Evolutionary conservation across 2,329 filamentous ascomycete species (phyloP).

Genomic region (Penicillium psychrosexuale): DNA sequence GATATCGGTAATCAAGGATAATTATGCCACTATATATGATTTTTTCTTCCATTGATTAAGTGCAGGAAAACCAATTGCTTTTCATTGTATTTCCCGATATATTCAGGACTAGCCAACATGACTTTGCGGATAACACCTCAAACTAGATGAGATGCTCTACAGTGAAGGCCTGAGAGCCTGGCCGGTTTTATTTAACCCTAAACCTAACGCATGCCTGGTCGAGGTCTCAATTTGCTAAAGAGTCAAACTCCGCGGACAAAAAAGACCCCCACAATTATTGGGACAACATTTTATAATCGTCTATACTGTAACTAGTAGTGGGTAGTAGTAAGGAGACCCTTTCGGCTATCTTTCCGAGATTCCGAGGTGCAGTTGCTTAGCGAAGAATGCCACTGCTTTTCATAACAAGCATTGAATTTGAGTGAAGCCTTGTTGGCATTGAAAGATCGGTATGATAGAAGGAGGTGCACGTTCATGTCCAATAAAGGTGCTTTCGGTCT

Average conservation of each 20-base stretch:
- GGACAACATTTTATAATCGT: not conserved
- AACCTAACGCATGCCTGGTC: not conserved
- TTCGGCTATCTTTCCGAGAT: not conserved
- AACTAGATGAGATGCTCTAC: not conserved
- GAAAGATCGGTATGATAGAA: not conserved
- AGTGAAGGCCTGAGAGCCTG: not conserved
- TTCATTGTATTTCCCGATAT: not conserved
- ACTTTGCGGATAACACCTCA: not conserved
- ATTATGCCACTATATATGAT: not conserved
- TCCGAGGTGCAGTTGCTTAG: not conserved
- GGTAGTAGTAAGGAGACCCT: not conserved
- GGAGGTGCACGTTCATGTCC: not conserved
- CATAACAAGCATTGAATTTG: not conserved
- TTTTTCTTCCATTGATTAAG: not conserved
- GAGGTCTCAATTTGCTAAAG: slow-evolving; percentile 2
- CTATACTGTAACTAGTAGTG: no score
- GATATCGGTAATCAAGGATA: not conserved
- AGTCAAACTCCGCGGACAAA: not conserved
- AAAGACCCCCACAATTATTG: not conserved
- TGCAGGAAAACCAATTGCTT: not conserved
- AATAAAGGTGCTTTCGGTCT: no score
- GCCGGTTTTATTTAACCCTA: slow-evolving; percentile 1
- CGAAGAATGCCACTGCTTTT: not conserved
- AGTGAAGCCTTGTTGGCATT: not conserved
- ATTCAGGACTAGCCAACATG: no score